phyloP scores from a whole-genome alignment of 2,329 filamentous ascomycete species.

The Colletotrichum viniferum region DNA sequence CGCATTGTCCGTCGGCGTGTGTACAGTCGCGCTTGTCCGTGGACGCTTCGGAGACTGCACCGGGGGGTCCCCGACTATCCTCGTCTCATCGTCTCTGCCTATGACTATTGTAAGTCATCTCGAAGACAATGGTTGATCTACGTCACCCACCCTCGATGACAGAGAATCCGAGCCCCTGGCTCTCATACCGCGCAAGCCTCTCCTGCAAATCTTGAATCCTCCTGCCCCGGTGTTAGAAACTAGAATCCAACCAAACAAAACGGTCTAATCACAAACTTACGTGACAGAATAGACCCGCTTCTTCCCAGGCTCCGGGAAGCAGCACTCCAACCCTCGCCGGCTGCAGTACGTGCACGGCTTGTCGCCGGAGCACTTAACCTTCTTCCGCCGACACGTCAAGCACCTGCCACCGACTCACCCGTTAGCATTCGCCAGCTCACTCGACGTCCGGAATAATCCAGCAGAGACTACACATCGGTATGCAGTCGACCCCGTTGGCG shows the following conservation, averaged over 20 bases:
- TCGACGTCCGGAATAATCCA: background rate
- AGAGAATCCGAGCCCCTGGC: background rate
- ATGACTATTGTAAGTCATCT: background rate
- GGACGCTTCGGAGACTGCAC: background rate
- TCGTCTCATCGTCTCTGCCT: background rate
- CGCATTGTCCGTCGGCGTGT: background rate
- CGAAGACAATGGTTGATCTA: background rate
- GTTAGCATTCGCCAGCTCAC: background rate
- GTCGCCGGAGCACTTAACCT: conserved; percentile 20
- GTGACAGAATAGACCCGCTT: conserved; percentile 19
- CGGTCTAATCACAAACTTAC: background rate
- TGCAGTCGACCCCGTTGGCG: background rate
- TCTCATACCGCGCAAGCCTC: conserved; percentile 21
- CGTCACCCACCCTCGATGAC: background rate
- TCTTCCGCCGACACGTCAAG: conserved; percentile 17
- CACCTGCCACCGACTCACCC: background rate
- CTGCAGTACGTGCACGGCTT: conserved; percentile 19
- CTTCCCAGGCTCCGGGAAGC: conserved; percentile 11
- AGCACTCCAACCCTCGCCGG: conserved; percentile 3
- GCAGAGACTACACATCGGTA: background rate
- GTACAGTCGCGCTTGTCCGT: background rate
- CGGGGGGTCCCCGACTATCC: background rate
- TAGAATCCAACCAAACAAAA: background rate
- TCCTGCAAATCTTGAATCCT: conserved; percentile 23
- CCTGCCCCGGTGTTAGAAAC: background rate